Percentiles rank a stretch among this genome's conserved stretches.
Conservation (phyloP, 257 asterid genomes). For the Rhazya stricta region DNA sequence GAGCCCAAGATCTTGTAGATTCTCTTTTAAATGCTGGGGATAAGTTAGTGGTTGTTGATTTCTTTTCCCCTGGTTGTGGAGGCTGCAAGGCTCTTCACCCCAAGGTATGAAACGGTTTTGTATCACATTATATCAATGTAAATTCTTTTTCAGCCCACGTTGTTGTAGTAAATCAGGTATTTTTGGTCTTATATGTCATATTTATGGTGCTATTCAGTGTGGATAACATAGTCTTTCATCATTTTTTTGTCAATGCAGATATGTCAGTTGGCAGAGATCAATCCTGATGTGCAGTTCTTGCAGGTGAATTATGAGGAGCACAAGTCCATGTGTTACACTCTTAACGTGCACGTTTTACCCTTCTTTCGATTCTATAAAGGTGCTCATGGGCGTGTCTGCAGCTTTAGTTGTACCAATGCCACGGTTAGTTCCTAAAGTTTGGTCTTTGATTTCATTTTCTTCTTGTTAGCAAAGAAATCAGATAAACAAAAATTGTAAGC, state of each 20-base stretch:
- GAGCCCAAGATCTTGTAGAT: conserved; percentile 42
- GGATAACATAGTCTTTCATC: neutral
- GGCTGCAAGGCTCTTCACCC: conserved; percentile 52
- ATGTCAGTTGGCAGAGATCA: conserved; percentile 43
- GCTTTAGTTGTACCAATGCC: conserved; percentile 46
- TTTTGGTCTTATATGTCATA: too few relatives aligned
- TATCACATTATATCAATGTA: neutral
- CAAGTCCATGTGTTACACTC: conserved; percentile 39
- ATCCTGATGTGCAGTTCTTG: conserved; percentile 38
- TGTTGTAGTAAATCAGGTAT: neutral
- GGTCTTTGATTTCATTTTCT: neutral
- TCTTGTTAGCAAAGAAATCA: too few relatives aligned
- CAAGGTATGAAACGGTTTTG: conserved; percentile 24
- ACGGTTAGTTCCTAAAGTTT: conserved; percentile 24
- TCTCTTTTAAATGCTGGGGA: conserved; percentile 32
- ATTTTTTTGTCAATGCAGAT: conserved; percentile 23
- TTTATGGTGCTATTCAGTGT: neutral
- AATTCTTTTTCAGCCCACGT: neutral
- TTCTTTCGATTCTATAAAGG: conserved; percentile 47
- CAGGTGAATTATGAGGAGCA: conserved; percentile 43
- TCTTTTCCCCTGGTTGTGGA: conserved; percentile 48
- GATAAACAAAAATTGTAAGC: neutral
- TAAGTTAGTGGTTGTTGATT: conserved; percentile 38
- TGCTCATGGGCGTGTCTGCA: conserved; percentile 40
- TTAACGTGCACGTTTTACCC: conserved; percentile 41